Evolutionary conservation across 2,329 filamentous ascomycete genomes (phyloP).

Genomic region (Microdochium nivale): DNA sequence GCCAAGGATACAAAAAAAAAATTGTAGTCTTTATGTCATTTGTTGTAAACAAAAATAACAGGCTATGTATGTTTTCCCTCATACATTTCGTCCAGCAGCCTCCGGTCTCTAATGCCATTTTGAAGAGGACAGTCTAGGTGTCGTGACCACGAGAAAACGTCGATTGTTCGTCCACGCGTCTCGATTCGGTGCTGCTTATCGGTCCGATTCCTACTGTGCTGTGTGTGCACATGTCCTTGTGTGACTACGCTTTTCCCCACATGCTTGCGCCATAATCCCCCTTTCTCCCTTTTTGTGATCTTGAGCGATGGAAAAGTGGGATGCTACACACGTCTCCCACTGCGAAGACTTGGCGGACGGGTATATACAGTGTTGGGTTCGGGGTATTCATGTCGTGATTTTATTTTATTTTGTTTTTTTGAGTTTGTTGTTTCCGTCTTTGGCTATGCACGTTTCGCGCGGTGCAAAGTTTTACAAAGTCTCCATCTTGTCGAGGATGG

Average conservation of each 20-base stretch:
- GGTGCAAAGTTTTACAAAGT: constrained; percentile 39
- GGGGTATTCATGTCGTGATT: neutral
- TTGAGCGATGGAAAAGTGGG: neutral
- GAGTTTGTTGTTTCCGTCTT: neutral
- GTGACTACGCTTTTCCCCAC: no score
- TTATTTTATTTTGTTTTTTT: neutral
- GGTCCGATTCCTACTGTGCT: no score
- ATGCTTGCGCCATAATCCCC: no score
- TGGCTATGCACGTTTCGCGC: neutral
- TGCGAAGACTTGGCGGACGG: neutral
- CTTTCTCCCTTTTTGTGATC: no score
- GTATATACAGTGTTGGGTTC: neutral
- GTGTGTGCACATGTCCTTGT: no score
- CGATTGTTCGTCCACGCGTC: no score
- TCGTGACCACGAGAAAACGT: no score
- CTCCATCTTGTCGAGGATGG: constrained; percentile 95
- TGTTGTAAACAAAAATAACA: neutral
- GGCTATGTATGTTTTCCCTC: neutral
- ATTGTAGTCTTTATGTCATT: neutral
- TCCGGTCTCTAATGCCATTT: neutral
- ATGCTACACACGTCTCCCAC: neutral
- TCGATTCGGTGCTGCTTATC: no score
- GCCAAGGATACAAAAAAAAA: neutral
- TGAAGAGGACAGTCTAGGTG: neutral
- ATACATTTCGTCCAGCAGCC: neutral